A percentile compares a stretch with the other conserved stretches of the same genome.
Conservation (phyloP, 495 filamentous ascomycete species). For the Cenococcum geophilum region DNA sequence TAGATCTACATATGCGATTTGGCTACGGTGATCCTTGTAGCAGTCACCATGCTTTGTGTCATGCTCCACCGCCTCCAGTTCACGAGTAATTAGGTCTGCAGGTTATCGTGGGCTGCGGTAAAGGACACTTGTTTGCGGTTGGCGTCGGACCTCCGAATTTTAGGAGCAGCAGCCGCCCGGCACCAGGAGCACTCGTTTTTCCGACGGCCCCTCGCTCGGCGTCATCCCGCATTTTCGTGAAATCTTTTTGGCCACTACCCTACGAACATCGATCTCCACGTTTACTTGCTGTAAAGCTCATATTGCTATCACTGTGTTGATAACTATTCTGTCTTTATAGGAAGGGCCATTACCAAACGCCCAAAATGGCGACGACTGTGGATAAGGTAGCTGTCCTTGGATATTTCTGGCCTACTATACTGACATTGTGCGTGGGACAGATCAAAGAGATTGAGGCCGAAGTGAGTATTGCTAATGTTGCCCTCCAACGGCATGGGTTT, state of each 20-base stretch:
- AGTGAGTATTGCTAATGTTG: constrained; percentile 46
- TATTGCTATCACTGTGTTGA: neutral
- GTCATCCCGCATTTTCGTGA: constrained; percentile 8
- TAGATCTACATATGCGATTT: neutral
- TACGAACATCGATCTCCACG: neutral
- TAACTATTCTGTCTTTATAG: neutral
- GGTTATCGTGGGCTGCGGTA: neutral
- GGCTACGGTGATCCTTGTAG: neutral
- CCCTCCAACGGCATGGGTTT: constrained; percentile 3
- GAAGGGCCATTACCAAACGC: neutral
- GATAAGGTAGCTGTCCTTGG: constrained; percentile 62
- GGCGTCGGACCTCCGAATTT: constrained; percentile 8
- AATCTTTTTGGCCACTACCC: neutral
- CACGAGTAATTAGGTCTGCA: neutral
- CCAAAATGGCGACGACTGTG: constrained; percentile 88
- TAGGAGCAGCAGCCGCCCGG: neutral
- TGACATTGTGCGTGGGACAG: constrained; percentile 45
- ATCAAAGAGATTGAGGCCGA: constrained; percentile 98
- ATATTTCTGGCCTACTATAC: constrained; percentile 8
- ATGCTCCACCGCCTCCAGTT: neutral
- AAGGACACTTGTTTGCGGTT: constrained; percentile 1
- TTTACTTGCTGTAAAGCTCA: neutral
- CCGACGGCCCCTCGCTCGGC: constrained; percentile 1
- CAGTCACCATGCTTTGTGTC: neutral
- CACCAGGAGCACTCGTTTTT: neutral